Percentiles rank a stretch among this genome's conserved stretches.
Evolutionary conservation across 1,284 basidiomycete genomes (phyloP).

Genomic region (Anthracocystis setariae): DNA sequence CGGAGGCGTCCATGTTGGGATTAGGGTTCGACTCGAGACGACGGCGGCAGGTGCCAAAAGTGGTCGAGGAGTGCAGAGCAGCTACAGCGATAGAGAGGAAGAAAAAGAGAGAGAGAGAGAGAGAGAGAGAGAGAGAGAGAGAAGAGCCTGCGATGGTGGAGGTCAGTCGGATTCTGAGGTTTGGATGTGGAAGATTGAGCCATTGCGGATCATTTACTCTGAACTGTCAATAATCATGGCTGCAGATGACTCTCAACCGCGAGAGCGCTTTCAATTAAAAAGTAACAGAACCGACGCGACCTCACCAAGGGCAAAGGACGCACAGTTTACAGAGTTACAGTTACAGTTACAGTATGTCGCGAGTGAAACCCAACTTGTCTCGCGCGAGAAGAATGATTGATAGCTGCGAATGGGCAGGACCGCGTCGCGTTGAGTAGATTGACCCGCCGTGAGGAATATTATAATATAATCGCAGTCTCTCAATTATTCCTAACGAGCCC

Average conservation of each 20-base stretch:
- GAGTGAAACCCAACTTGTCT: constrained; percentile 5
- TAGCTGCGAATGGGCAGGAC: background rate
- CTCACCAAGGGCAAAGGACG: background rate
- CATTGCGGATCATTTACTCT: background rate
- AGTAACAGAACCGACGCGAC: constrained; percentile 14
- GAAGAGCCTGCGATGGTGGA: background rate
- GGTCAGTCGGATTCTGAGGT: background rate
- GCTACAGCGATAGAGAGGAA: background rate
- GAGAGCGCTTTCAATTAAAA: background rate
- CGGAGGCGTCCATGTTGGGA: constrained; percentile 48
- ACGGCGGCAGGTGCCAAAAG: background rate
- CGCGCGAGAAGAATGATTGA: constrained; percentile 20
- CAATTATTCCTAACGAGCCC: too few species aligned
- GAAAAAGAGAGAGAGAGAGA: background rate
- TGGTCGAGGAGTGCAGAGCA: background rate
- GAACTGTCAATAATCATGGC: too few species aligned
- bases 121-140: background rate
- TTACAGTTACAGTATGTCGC: too few species aligned
- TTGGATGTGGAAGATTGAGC: background rate
- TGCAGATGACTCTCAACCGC: background rate
- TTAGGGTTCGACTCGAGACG: background rate
- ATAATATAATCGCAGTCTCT: too few species aligned
- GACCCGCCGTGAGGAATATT: too few species aligned
- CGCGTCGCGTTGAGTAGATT: constrained; percentile 24
- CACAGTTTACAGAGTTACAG: background rate